Evolutionary conservation across 1,284 basidiomycete species (phyloP), one percentile per base, ranked within the genome.

Genomic region (Ceratobasidium sp.): DNA sequence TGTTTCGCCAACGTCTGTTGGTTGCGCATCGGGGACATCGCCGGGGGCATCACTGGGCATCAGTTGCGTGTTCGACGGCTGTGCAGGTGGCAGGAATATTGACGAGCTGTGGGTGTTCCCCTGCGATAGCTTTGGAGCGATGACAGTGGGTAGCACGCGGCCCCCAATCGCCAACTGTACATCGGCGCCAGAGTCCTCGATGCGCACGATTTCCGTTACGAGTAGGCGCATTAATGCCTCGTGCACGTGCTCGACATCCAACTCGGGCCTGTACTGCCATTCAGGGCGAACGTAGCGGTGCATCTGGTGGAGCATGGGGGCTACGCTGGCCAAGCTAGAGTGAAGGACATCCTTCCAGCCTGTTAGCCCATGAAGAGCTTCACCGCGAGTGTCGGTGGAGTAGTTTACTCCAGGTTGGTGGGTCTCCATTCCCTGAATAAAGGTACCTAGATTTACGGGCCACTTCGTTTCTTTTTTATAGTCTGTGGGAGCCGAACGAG

Each of bases 141-240:
- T 13, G 37, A 39, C 9, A 11, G 37, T 13, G 37, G 37, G 37
- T 39, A 39, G 9, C 22, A 11, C 41, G 11, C 61, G 59, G 1
- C 11, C 31, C 3, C 61, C 61, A 22, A 63, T 16, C 1, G 19
- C 14, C 22, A 63, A 16, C 22, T 6, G 4, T 8, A 62, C 27
- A 13, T 62, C 61, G 1, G 6, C 13, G 19, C 39, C 34, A 27
- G 19, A 7, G 19, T 46, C 61, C 11, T 46, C 37, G 37, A 63
- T 1, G 16, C 61, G 61, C 4, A 48, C 41, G 61, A 63, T 63
- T 24, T 63, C 61, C 61, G 19, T 46, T 5, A 63, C 16, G 22
- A 63, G 22, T 24, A 63, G 13, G n/a, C 61, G 61, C 61, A 63
- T 63, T 27, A 63, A 9, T 13, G 61, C 61, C 19, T 63, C 41